Percentiles rank a stretch among this genome's conserved stretches.
These are phyloP conservation scores for Rhododendron henanense DNA, from an alignment of 148 eudicot species.

Conservation along the genomic window DNA sequence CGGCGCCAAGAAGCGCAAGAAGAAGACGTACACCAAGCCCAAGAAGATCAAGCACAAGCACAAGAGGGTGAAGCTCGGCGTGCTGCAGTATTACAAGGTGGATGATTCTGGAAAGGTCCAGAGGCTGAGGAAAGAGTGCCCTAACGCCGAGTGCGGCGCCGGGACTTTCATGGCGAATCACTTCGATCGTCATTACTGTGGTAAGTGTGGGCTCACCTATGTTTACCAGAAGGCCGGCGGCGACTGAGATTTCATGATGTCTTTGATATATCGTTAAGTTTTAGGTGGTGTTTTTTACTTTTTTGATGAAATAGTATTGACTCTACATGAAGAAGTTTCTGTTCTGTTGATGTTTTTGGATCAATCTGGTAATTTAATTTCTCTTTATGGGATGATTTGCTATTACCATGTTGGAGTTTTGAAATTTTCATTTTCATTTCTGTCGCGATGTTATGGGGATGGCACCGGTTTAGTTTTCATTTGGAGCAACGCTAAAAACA, in stretches of 20 bases:
- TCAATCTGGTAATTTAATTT: background rate
- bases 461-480: no score
- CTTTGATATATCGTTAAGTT: no score
- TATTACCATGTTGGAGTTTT: background rate
- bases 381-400: background rate
- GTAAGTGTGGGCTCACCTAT: constrained; percentile 34
- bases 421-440: background rate
- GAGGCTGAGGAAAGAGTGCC: constrained; percentile 37
- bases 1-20: constrained; percentile 35
- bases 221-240: constrained; percentile 29
- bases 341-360: background rate
- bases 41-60: constrained; percentile 41
- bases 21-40: constrained; percentile 43
- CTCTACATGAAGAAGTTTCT: background rate
- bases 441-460: background rate
- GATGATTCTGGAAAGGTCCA: constrained; percentile 33
- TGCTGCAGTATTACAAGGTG: constrained; percentile 34
- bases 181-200: constrained; percentile 32
- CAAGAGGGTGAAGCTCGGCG: constrained; percentile 33
- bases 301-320: background rate
- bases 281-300: background rate
- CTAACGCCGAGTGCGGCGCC: constrained; percentile 31
- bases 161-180: constrained; percentile 34
- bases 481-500: no score
- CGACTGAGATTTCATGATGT: background rate